Percentiles rank a stretch among this genome's conserved stretches.
Evolutionary conservation across 2,329 filamentous ascomycete genomes (phyloP).

Genomic region (Beauveria pseudobassiana): DNA sequence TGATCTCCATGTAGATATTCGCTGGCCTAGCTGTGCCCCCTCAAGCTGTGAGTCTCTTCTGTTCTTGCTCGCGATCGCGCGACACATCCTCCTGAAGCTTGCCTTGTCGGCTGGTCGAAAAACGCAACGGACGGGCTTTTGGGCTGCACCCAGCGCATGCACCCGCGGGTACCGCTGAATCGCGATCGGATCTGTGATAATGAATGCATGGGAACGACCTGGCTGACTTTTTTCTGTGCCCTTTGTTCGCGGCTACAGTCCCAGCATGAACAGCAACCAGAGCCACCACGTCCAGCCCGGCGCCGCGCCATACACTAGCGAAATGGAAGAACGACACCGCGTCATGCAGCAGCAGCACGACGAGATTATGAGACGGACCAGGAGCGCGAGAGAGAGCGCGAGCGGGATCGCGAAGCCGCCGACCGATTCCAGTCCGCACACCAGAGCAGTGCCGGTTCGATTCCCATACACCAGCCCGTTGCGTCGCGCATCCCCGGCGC

Average conservation of each 20-base stretch:
- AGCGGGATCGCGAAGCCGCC: conserved; percentile 60
- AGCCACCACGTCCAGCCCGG: conserved; percentile 33
- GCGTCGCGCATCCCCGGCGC: conserved; percentile 72
- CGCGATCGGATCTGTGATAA: not conserved
- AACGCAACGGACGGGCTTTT: not conserved
- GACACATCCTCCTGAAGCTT: conserved; percentile 18
- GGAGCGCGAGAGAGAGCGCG: conserved; percentile 46
- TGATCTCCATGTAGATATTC: conserved; percentile 27
- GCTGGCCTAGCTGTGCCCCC: conserved; percentile 23
- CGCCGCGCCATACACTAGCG: conserved; percentile 36
- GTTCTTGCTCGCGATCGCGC: conserved; percentile 17
- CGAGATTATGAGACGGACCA: conserved; percentile 37
- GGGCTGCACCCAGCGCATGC: not conserved
- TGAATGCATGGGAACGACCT: not conserved
- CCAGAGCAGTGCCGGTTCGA: conserved; percentile 80
- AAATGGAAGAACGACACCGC: conserved; percentile 42
- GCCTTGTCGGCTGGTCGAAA: conserved; percentile 6
- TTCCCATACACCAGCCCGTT: conserved; percentile 90
- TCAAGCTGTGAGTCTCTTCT: conserved; percentile 25
- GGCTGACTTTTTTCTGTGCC: not conserved
- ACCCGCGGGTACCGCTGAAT: not conserved
- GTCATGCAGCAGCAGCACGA: conserved; percentile 40
- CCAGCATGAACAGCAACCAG: conserved; percentile 38
- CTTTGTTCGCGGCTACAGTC: conserved; percentile 4
- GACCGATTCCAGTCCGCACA: conserved; percentile 67